A percentile compares a stretch with the other conserved stretches of the same genome.
Conservation (phyloP, 805 yeast genomes). For the Maudiozyma saulgeensis region DNA sequence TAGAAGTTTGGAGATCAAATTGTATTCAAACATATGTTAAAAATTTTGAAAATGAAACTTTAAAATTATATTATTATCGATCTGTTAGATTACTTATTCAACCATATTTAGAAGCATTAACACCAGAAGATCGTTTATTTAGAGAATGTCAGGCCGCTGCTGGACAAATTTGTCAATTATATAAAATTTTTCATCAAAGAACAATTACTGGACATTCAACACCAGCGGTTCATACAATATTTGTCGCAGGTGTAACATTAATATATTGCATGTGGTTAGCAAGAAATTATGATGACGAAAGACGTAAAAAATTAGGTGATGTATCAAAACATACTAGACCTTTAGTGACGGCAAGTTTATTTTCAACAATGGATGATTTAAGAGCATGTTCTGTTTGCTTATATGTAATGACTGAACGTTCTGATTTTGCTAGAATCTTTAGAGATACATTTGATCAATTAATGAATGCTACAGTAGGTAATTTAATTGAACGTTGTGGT, state of each 20-base stretch:
- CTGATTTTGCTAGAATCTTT: constrained; percentile 50
- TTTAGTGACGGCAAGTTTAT: constrained; percentile 41
- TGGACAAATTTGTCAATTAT: constrained; percentile 57
- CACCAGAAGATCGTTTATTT: constrained; percentile 51
- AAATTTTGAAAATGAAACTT: constrained; percentile 50
- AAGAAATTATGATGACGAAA: constrained; percentile 49
- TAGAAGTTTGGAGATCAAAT: constrained; percentile 44
- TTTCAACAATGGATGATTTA: constrained; percentile 51
- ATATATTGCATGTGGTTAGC: constrained; percentile 60
- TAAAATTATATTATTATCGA: constrained; percentile 49
- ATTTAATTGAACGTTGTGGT: constrained; percentile 52
- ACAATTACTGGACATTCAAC: constrained; percentile 57
- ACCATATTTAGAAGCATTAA: constrained; percentile 52
- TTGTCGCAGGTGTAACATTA: constrained; percentile 60
- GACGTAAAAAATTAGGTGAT: constrained; percentile 46
- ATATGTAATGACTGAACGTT: constrained; percentile 58
- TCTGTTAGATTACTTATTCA: constrained; percentile 52
- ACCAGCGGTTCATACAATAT: constrained; percentile 56
- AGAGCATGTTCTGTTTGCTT: constrained; percentile 56
- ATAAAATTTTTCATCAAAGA: constrained; percentile 53
- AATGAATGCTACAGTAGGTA: constrained; percentile 55
- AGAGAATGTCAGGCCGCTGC: constrained; percentile 65
- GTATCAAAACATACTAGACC: constrained; percentile 53
- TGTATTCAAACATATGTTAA: constrained; percentile 33
- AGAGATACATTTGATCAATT: constrained; percentile 61